phyloP scores from a whole-genome alignment of 768 basidiomycete genomes.

The Dentipellis fragilis region DNA sequence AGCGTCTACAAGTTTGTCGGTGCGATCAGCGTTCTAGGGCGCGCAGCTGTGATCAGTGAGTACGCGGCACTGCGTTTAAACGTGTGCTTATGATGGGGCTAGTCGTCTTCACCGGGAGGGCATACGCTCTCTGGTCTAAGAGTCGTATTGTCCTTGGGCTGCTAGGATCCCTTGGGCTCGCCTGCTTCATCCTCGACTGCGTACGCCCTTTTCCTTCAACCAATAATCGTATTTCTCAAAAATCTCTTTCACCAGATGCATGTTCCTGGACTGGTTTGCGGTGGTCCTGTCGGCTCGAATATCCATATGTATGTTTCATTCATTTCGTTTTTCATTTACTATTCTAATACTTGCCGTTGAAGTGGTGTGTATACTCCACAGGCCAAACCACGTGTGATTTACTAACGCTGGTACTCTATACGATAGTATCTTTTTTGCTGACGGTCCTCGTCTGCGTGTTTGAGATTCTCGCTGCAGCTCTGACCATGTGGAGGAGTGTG shows the following conservation, averaged over 20 bases:
- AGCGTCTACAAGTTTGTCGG: slow-evolving; percentile 20
- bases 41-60: slow-evolving; percentile 18
- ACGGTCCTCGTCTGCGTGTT: slow-evolving; percentile 15
- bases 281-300: slow-evolving; percentile 5
- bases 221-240: background rate
- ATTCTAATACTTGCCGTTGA: background rate
- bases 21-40: slow-evolving; percentile 21
- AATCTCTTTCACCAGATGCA: slow-evolving; percentile 16
- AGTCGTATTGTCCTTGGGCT: background rate
- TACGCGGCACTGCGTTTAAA: background rate
- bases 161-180: background rate
- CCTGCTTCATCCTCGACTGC: background rate
- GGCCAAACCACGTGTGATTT: no score
- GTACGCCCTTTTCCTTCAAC: background rate
- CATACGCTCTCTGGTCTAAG: background rate
- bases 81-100: background rate
- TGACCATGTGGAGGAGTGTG: slow-evolving; percentile 12
- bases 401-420: no score
- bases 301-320: slow-evolving; percentile 10
- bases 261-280: slow-evolving; percentile 14
- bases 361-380: background rate
- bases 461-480: slow-evolving; percentile 9
- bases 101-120: background rate
- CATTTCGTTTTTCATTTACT: background rate
- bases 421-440: background rate